Evolutionary conservation across 2,329 filamentous ascomycete genomes (phyloP), one percentile per base, ranked within the genome.

Genomic region (Alternaria sp.): DNA sequence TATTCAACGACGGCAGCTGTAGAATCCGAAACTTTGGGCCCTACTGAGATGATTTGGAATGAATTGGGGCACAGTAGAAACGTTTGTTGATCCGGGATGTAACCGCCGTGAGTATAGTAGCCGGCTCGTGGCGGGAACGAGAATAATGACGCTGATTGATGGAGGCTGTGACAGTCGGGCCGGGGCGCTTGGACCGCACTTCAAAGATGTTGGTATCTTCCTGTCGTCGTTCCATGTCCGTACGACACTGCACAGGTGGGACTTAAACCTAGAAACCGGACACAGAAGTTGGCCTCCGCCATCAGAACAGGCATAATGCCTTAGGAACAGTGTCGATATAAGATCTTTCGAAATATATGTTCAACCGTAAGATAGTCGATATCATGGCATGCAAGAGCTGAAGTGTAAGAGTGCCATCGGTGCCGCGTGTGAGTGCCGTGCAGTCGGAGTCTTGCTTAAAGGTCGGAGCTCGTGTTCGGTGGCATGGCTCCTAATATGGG

Each of bases 191-290:
- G 57, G 53, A 26, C 46, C 61, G 67, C 51, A 58, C 43, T 44
- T 68, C 64, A 53, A 64, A 63, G 61, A 60, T 45, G 46, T 49
- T 67, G 14, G 72, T 66, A 53, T 75, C 70, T 64, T 76, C 75
- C 75, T 75, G 75, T 71, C 71, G 71, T 63, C 76, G 67, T 70
- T 78, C 78, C 61, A 68, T 72, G 64, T 61, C 63, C 26, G 68
- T 68, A 58, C 68, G 63, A 66, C 70, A 71, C 59, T 75, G 73
- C 75, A 79, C 77, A 61, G 68, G 69, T 75, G 41, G 65, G 55
- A 66, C 65, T 58, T 62, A 63, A 67, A 63, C 67, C 66, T 50
- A 55, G 59, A 60, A 58, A 70, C 58, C 60, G 57, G 47, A 61
- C 61, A 63, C 61, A 63, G 58, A 63, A 58, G 67, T 58, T 66